phyloP scores from a whole-genome alignment of 306 rosid genomes.

The Vigna mungo region DNA sequence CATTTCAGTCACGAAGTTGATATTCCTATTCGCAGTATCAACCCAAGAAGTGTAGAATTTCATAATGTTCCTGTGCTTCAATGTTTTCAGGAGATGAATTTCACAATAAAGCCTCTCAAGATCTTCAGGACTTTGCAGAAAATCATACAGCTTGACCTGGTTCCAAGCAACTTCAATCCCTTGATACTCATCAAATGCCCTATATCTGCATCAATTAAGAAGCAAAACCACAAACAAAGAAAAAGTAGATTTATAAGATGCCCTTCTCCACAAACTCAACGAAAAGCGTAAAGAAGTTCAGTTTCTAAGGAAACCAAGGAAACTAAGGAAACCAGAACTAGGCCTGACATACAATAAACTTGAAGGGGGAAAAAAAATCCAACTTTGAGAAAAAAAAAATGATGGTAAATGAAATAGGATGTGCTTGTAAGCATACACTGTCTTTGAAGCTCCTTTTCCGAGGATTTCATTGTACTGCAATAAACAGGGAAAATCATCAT shows the following conservation, averaged over 20 bases:
- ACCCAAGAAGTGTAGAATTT: conserved; percentile 96
- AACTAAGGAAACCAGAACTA: conserved; percentile 41
- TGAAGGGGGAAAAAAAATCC: background rate
- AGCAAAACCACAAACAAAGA: background rate
- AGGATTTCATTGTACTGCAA: conserved; percentile 95
- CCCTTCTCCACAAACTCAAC: conserved; percentile 40
- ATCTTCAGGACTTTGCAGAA: conserved; percentile 93
- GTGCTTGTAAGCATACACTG: conserved; percentile 68
- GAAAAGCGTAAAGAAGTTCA: conserved; percentile 41
- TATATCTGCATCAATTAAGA: conserved; percentile 65
- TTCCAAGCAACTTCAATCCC: conserved; percentile 99
- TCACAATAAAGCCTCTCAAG: conserved; percentile 97
- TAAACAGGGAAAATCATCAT: conserved; percentile 43
- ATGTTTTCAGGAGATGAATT: conserved; percentile 90
- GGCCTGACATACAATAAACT: conserved; percentile 33
- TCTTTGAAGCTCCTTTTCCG: conserved; percentile 98
- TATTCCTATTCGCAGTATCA: conserved; percentile 83
- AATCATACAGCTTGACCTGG: conserved; percentile 92
- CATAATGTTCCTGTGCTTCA: conserved; percentile 92
- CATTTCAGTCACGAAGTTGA: conserved; percentile 97
- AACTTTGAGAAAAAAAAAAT: conserved; percentile 9
- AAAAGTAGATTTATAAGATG: conserved; percentile 35
- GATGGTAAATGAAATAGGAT: conserved; percentile 11
- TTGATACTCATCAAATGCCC: conserved; percentile 97
- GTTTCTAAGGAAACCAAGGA: conserved; percentile 42